Evolutionary conservation across 2,329 filamentous ascomycete genomes (phyloP).

Genomic region (Ceratocystis colombiana): DNA sequence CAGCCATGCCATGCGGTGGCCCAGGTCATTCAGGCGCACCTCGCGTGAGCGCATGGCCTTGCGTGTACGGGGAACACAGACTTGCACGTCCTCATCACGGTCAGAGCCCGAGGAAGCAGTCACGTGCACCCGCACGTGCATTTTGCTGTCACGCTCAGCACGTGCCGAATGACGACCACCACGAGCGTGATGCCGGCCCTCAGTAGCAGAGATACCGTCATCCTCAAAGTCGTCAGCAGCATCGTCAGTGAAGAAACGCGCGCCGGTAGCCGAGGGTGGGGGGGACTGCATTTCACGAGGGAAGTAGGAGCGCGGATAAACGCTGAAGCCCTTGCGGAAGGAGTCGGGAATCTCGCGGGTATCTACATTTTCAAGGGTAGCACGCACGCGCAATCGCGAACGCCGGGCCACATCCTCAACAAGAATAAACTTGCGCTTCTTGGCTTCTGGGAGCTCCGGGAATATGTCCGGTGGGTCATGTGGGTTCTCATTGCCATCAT

Average conservation of each 20-base stretch:
- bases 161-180: conserved; percentile 33
- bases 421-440: conserved; percentile 92
- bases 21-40: conserved; percentile 82
- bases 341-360: conserved; percentile 94
- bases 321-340: conserved; percentile 79
- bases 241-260: conserved; percentile 63
- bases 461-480: conserved; percentile 64
- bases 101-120: conserved; percentile 39
- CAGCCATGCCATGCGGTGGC: conserved; percentile 92
- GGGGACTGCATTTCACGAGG: conserved; percentile 86
- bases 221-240: conserved; percentile 46
- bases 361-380: conserved; percentile 85
- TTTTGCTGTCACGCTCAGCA: conserved; percentile 32
- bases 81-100: conserved; percentile 48
- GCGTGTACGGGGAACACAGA: conserved; percentile 65
- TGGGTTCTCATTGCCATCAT: conserved; percentile 37
- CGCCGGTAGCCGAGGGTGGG: conserved; percentile 63
- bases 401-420: conserved; percentile 81
- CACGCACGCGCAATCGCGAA: conserved; percentile 73
- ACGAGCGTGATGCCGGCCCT: conserved; percentile 33
- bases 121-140: conserved; percentile 55
- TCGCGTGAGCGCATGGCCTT: conserved; percentile 65
- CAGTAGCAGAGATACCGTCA: conserved; percentile 42
- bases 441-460: conserved; percentile 76
- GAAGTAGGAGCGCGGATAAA: conserved; percentile 86